Percentiles rank a stretch among this genome's conserved stretches.
Conservation (phyloP, 2,329 filamentous ascomycete species). For the Peltaster fructicola region DNA sequence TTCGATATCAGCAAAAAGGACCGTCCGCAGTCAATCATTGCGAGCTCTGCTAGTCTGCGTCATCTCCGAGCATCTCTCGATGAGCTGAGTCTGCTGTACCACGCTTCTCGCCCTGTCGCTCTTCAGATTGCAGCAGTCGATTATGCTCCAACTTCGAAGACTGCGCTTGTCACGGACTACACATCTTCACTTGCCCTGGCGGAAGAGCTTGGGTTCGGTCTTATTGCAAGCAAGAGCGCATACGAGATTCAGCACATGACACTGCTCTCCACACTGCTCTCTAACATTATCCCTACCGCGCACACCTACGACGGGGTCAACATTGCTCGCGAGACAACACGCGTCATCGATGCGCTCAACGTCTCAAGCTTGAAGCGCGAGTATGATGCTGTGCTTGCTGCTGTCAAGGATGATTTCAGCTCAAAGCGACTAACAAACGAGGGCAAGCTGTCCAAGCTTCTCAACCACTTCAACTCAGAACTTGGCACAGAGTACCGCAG, state of each 20-base stretch:
- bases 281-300: constrained; percentile 61
- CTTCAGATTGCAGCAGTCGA: constrained; percentile 85
- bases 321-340: constrained; percentile 63
- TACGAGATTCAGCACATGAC: constrained; percentile 95
- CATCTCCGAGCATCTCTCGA: constrained; percentile 72
- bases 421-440: constrained; percentile 49
- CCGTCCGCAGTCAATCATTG: constrained; percentile 79
- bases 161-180: constrained; percentile 76
- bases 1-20: constrained; percentile 83
- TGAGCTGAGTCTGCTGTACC: constrained; percentile 80
- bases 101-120: constrained; percentile 80
- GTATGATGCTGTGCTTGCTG: constrained; percentile 48
- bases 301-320: constrained; percentile 80
- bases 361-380: constrained; percentile 49
- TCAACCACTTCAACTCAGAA: constrained; percentile 69
- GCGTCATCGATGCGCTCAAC: constrained; percentile 67
- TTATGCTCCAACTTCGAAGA: constrained; percentile 45
- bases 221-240: constrained; percentile 69
- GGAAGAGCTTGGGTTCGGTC: constrained; percentile 75
- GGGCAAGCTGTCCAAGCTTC: constrained; percentile 51
- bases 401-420: constrained; percentile 33
- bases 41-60: constrained; percentile 64
- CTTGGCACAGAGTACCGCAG: constrained; percentile 82
- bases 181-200: constrained; percentile 59
- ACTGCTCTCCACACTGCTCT: constrained; percentile 66